These are phyloP conservation scores for Picea abies DNA, from an alignment of 83 land plant species.

Conservation along the genomic window DNA sequence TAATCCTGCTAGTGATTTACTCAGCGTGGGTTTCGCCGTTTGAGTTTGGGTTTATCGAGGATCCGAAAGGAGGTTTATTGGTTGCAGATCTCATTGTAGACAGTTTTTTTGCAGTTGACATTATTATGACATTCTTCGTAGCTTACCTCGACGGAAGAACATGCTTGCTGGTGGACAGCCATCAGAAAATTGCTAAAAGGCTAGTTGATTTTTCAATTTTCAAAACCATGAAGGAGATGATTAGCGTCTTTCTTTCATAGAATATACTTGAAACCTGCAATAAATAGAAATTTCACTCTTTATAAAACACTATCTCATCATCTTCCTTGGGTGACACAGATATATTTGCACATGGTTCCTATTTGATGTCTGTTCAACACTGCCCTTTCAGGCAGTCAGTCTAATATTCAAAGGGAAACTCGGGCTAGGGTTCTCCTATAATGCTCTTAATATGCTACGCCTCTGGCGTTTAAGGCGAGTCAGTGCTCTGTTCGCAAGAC, in stretches of 20 bases:
- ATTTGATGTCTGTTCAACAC: slow-evolving; percentile 45
- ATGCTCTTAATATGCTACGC: slow-evolving; percentile 58
- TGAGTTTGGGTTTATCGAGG: slow-evolving; percentile 52
- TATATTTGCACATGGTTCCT: slow-evolving; percentile 30
- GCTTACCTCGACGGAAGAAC: slow-evolving; percentile 54
- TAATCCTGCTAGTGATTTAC: slow-evolving; percentile 58
- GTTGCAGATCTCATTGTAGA: slow-evolving; percentile 52
- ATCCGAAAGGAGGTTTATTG: slow-evolving; percentile 29
- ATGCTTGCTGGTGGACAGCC: slow-evolving; percentile 46
- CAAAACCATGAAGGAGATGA: too few species aligned
- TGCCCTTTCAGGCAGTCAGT: slow-evolving; percentile 34
- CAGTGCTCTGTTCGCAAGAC: slow-evolving; percentile 47
- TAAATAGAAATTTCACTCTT: too few species aligned
- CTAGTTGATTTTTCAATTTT: slow-evolving; percentile 5
- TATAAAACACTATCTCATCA: too few species aligned
- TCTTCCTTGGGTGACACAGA: neutral
- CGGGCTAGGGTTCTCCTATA: slow-evolving; percentile 23
- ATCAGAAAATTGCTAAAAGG: slow-evolving; percentile 43
- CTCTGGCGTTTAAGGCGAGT: slow-evolving; percentile 70
- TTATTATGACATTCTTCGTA: slow-evolving; percentile 63
- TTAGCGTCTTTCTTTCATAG: too few species aligned
- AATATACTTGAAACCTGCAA: too few species aligned
- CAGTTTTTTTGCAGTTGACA: slow-evolving; percentile 62
- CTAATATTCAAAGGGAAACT: slow-evolving; percentile 30
- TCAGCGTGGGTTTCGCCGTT: slow-evolving; percentile 74